Conservation (phyloP, 345 rosid species). For the Murraya koenigii region DNA sequence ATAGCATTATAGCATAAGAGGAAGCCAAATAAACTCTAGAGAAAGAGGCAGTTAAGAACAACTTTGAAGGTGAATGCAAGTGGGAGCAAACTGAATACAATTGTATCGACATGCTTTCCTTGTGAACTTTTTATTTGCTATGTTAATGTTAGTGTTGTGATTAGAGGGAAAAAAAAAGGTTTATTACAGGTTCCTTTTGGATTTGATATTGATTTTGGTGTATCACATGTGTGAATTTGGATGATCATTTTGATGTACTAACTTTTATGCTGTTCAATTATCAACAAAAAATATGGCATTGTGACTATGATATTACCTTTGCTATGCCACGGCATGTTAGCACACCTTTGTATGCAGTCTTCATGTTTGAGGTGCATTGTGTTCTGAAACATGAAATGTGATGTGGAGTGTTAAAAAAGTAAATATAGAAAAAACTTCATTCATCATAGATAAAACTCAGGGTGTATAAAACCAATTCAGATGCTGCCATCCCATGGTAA, state of each 20-base stretch:
- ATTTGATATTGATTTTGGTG: background rate
- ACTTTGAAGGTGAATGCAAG: background rate
- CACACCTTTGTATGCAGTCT: background rate
- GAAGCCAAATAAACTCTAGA: background rate
- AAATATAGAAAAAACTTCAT: background rate
- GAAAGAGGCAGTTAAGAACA: background rate
- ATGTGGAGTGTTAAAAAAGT: background rate
- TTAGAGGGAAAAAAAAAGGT: background rate
- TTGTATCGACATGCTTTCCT: no score
- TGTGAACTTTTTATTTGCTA: background rate
- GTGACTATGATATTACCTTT: background rate
- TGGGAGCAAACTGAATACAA: background rate
- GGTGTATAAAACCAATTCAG: no score
- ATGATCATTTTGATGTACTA: background rate
- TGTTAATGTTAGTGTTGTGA: background rate
- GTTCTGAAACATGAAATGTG: background rate
- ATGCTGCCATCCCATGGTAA: no score
- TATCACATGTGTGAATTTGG: background rate
- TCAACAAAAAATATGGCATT: no score
- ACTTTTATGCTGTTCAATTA: background rate
- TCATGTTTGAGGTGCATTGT: background rate
- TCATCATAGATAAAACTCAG: background rate
- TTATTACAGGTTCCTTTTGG: background rate
- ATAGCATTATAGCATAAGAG: constrained; percentile 10
- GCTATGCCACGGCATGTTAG: background rate